Percentiles rank a stretch among this genome's conserved stretches.
These are phyloP conservation scores for Naganishia friedmannii DNA, from an alignment of 768 basidiomycete species.

Conservation along the genomic window DNA sequence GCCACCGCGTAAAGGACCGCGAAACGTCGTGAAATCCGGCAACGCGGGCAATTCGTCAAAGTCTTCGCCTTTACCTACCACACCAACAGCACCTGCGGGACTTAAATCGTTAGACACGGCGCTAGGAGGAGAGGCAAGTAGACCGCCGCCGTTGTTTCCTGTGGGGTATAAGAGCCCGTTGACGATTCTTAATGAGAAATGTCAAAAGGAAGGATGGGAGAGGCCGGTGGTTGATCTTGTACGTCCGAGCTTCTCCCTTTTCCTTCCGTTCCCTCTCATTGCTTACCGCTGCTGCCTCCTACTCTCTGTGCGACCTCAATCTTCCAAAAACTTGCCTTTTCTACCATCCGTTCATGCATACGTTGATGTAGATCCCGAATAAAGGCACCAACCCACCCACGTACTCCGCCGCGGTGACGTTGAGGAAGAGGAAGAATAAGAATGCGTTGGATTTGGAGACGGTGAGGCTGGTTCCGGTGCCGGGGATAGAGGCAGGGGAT, in stretches of 20 bases:
- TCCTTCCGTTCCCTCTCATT: too few species aligned
- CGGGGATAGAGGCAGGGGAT: conserved; percentile 65
- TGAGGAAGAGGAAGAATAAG: conserved; percentile 70
- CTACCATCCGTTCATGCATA: not conserved
- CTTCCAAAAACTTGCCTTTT: not conserved
- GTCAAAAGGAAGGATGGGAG: conserved; percentile 87
- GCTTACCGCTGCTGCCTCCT: too few species aligned
- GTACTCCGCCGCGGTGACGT: conserved; percentile 64
- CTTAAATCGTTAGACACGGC: too few species aligned
- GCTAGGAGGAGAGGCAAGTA: not conserved
- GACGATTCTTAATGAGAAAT: conserved; percentile 77
- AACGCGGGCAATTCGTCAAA: conserved; percentile 86
- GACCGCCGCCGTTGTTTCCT: conserved; percentile 65
- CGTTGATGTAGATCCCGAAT: conserved; percentile 34
- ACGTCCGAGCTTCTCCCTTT: not conserved
- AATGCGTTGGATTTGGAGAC: conserved; percentile 63
- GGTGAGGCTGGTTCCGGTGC: conserved; percentile 71
- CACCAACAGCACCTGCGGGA: conserved; percentile 13
- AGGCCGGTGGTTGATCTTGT: conserved; percentile 65
- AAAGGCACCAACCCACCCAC: conserved; percentile 38
- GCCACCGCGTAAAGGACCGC: conserved; percentile 57
- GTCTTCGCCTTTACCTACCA: conserved; percentile 1
- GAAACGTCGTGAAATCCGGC: conserved; percentile 79
- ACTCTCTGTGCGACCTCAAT: too few species aligned
- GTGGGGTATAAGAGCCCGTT: conserved; percentile 80